phyloP scores from a whole-genome alignment of 1,139 yeast species.

The Lodderomyces parapsilosis region DNA sequence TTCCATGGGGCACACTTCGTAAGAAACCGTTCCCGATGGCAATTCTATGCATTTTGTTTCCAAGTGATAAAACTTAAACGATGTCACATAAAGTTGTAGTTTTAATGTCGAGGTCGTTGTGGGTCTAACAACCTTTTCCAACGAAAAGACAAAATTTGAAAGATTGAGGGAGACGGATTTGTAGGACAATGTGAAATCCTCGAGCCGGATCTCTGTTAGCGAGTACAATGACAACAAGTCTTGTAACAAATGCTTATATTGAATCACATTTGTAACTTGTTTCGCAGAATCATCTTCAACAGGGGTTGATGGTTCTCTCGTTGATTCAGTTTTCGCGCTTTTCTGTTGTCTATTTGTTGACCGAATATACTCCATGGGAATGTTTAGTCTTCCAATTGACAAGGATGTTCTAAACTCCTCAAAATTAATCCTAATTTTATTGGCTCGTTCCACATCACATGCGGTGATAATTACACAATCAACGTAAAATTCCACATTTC shows the following conservation, averaged over 20 bases:
- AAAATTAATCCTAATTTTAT: conserved; percentile 14
- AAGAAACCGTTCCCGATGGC: conserved; percentile 32
- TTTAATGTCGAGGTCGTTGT: conserved; percentile 7
- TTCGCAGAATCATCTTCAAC: not conserved
- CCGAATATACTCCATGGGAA: conserved; percentile 27
- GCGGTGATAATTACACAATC: conserved; percentile 25
- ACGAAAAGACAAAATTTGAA: conserved; percentile 22
- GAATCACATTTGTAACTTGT: conserved; percentile 9
- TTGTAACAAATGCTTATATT: conserved; percentile 9
- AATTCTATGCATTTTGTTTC: conserved; percentile 34
- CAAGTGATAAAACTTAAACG: conserved; percentile 29
- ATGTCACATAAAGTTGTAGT: conserved; percentile 21
- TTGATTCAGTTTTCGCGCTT: conserved; percentile 1
- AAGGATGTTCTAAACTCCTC: conserved; percentile 20
- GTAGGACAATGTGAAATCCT: conserved; percentile 28
- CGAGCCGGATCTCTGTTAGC: conserved; percentile 25
- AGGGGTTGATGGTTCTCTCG: not conserved
- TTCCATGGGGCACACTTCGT: conserved; percentile 23
- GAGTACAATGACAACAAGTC: conserved; percentile 14
- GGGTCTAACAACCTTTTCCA: conserved; percentile 13
- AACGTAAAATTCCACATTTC: conserved; percentile 32
- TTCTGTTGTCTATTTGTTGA: conserved; percentile 2
- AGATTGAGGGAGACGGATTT: conserved; percentile 17
- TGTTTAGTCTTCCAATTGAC: conserved; percentile 25
- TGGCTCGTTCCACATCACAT: conserved; percentile 19